Conservation (phyloP, 305 asterid genomes). For the Solanum chacoense region DNA sequence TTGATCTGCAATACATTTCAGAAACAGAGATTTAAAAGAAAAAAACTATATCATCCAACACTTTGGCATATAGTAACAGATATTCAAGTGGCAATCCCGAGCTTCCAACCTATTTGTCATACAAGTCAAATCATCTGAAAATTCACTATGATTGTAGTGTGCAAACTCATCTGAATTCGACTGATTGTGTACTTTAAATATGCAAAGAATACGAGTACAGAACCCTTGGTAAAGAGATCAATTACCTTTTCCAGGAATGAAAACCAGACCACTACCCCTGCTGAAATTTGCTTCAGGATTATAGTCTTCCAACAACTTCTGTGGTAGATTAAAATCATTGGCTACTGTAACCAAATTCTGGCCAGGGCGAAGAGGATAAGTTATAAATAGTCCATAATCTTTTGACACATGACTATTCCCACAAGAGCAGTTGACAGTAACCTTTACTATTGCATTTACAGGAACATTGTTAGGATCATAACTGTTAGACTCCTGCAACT, state of each 20-base stretch:
- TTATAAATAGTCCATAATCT: slow-evolving; percentile 42
- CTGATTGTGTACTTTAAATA: not conserved
- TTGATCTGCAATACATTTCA: slow-evolving; percentile 47
- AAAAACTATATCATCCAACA: slow-evolving; percentile 10
- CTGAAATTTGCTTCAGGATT: slow-evolving; percentile 50
- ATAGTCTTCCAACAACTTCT: slow-evolving; percentile 36
- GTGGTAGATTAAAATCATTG: slow-evolving; percentile 20
- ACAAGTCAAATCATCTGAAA: not conserved
- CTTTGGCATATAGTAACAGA: not conserved
- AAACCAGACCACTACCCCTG: slow-evolving; percentile 47
- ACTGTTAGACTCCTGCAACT: slow-evolving; percentile 40
- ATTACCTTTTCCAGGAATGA: slow-evolving; percentile 53
- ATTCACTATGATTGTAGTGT: not conserved
- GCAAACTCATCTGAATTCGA: not conserved
- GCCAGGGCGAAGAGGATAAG: slow-evolving; percentile 49
- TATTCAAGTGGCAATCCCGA: not conserved
- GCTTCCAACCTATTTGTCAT: not conserved
- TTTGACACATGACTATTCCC: slow-evolving; percentile 38
- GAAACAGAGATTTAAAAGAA: not conserved
- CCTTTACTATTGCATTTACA: slow-evolving; percentile 16
- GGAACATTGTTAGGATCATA: slow-evolving; percentile 23
- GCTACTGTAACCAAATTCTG: slow-evolving; percentile 27
- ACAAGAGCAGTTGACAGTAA: slow-evolving; percentile 53
- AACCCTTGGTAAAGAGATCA: not conserved
- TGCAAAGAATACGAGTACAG: not conserved